Conservation (phyloP, 2,329 filamentous ascomycete genomes). For the Ceratocystis lukuohia region DNA sequence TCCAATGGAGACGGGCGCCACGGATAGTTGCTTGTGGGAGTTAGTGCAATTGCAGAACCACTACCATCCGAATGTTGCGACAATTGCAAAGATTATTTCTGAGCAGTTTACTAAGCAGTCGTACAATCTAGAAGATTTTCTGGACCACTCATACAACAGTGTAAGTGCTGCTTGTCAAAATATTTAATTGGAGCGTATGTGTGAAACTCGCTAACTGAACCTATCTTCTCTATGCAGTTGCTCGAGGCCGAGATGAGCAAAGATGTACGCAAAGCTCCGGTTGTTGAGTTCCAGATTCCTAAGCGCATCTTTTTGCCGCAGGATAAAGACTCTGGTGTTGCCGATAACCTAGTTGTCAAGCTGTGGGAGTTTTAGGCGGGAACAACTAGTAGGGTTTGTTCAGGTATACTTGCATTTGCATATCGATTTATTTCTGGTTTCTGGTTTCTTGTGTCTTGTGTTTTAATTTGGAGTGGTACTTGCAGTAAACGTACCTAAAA, state of each 20-base stretch:
- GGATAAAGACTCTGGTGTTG: slow-evolving; percentile 33
- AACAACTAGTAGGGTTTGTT: background rate
- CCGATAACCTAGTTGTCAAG: slow-evolving; percentile 44
- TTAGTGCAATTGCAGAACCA: slow-evolving; percentile 80
- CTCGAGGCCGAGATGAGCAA: slow-evolving; percentile 73
- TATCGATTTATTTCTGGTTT: slow-evolving; percentile 1
- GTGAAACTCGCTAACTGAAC: background rate
- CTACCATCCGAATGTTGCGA: slow-evolving; percentile 93
- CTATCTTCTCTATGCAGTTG: slow-evolving; percentile 39
- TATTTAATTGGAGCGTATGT: background rate
- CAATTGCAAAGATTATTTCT: slow-evolving; percentile 81
- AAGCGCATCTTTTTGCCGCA: slow-evolving; percentile 59
- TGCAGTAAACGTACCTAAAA: background rate
- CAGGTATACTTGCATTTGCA: background rate
- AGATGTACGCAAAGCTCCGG: slow-evolving; percentile 70
- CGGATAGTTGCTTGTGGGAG: slow-evolving; percentile 93
- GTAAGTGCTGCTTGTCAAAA: slow-evolving; percentile 35
- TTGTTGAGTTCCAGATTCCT: slow-evolving; percentile 88
- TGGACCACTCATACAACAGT: slow-evolving; percentile 82
- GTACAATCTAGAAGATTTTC: slow-evolving; percentile 93
- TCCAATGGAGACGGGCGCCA: slow-evolving; percentile 71
- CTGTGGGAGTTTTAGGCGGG: slow-evolving; percentile 43
- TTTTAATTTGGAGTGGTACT: background rate
- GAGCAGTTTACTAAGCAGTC: slow-evolving; percentile 95
- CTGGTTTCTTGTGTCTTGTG: background rate